Evolutionary conservation across 2,329 filamentous ascomycete species (phyloP), one percentile per base, ranked within the genome.

Genomic region (Exophiala calicioides): DNA sequence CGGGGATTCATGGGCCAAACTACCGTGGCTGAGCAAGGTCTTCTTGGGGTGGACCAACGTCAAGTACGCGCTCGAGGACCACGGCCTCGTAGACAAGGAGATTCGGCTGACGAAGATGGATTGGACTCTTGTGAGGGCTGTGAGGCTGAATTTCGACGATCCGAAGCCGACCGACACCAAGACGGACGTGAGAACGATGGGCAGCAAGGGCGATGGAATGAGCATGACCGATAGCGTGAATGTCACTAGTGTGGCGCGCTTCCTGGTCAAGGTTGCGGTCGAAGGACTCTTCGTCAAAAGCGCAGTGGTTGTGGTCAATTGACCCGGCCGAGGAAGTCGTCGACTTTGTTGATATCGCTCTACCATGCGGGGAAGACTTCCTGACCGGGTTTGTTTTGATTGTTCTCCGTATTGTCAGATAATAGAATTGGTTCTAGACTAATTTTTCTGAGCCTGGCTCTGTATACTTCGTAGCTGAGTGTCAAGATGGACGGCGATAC

Each of bases 21-120:
- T 70, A 12, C 64, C 65, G 4, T 64, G 57, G 55, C 41, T 70
- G 32, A 61, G 50, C 52, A 68, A 65, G 43, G 64, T 58, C 1
- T 67, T 70, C 41, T 60, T 72, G 63, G 52, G 60, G 1, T 68
- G 60, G 62, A 70, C 67, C 12, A 70, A 71, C 36, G 50, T 70
- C 55, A 71, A 69, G 52, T 63, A 66, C 43, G 64, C 68, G 3
- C 59, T 71, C 18, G 58, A 66, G 40, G 68, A 71, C 43, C 68
- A 71, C 10, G 33, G 47, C 39, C 46, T 65, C 9, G 42, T 71
- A n/a, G 62, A 71, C 24, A 58, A 63, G 49, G 67, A 70, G 50
- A 67, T 69, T 23, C 58, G 64, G 9, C 8, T 26, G 1, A 69
- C 60, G 3, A 55, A 56, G 3, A 63, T 68, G 63, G 57, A 68